Base-by-base conservation (phyloP, 2,329 filamentous ascomycete genomes). In the Cytospora mali region DNA sequence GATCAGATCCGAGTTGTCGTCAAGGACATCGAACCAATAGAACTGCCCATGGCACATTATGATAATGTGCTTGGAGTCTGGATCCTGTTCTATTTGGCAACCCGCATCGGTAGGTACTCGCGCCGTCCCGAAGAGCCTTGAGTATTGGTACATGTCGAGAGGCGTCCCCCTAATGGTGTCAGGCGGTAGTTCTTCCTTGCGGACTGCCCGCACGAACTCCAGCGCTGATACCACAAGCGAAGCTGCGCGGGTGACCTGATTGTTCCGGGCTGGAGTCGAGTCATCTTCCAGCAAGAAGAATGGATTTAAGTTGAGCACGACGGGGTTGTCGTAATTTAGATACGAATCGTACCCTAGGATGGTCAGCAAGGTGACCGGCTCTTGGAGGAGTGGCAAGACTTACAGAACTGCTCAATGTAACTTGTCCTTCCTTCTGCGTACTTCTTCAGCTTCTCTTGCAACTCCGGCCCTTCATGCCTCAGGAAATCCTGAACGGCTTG, bases 361-460 rank as follows among this genome's bases (percentile, higher is more conserved):
- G 21, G 67, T 72, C 39, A 73, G 70, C 42, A 64, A 71, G 58
- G 69, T 55, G 42, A 61, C 33, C 57, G 14, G 21, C 14, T 14
- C 9, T n/a, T 14, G 14, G 25, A 58, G 14, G 7, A 28, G 21
- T 7, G 25, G 7, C 33, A 13, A 50, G 35, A 84, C 91, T 73
- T 84, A 97, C 94, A 99, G 71, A 99, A 99, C 71, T 99, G 95
- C 74, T 98, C 95, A 70, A 99, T 98, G 73, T 97, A 99, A 76
- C 94, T 98, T 42, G 92, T 92, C 77, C 93, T 94, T 51, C 90
- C 92, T 55, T 87, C 88, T 10, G 95, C 93, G 79, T 98, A 99
- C 70, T 89, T 88, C 79, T 93, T 95, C 62, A 98, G 78, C 75
- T 90, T 93, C 65, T 95, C 92, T 73, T 99, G 93, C 54, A 99